Conservation (phyloP, 1,284 basidiomycete species). For the Puccinia brachypodii region DNA sequence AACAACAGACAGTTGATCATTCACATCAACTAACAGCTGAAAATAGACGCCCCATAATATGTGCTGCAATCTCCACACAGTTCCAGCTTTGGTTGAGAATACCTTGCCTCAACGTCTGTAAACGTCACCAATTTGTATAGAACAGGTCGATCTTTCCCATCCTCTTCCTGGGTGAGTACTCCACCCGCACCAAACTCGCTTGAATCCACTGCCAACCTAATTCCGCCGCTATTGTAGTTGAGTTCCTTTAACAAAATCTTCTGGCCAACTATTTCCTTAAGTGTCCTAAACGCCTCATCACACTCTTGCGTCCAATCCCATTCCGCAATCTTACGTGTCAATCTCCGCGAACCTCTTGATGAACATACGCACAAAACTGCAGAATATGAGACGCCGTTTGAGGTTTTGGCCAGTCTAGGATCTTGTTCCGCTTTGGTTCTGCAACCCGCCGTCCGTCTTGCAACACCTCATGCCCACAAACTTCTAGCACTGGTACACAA, state of each 20-base stretch:
- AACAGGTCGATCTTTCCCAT: neutral
- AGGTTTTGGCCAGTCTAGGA: neutral
- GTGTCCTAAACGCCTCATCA: neutral
- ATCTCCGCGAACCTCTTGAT: neutral
- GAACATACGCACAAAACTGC: slow-evolving; percentile 25
- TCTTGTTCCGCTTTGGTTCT: slow-evolving; percentile 14
- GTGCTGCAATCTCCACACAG: neutral
- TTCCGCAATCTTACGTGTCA: neutral
- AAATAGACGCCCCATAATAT: neutral
- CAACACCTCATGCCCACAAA: neutral
- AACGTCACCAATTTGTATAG: slow-evolving; percentile 6
- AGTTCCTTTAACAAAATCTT: slow-evolving; percentile 13
- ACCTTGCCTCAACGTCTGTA: neutral
- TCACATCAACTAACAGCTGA: slow-evolving; percentile 6
- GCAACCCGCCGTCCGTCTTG: neutral
- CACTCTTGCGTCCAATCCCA: slow-evolving; percentile 22
- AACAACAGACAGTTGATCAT: slow-evolving; percentile 8
- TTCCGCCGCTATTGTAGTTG: neutral
- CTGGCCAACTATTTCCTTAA: slow-evolving; percentile 15
- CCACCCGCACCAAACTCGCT: slow-evolving; percentile 19
- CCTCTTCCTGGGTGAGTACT: slow-evolving; percentile 8
- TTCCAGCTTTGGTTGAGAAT: slow-evolving; percentile 21
- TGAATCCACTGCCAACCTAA: slow-evolving; percentile 17
- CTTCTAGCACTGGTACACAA: slow-evolving; percentile 5
- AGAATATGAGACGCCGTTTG: neutral